Evolutionary conservation across 768 basidiomycete genomes (phyloP), one percentile per base, ranked within the genome.

Genomic region (Daedaleopsis sinensis): DNA sequence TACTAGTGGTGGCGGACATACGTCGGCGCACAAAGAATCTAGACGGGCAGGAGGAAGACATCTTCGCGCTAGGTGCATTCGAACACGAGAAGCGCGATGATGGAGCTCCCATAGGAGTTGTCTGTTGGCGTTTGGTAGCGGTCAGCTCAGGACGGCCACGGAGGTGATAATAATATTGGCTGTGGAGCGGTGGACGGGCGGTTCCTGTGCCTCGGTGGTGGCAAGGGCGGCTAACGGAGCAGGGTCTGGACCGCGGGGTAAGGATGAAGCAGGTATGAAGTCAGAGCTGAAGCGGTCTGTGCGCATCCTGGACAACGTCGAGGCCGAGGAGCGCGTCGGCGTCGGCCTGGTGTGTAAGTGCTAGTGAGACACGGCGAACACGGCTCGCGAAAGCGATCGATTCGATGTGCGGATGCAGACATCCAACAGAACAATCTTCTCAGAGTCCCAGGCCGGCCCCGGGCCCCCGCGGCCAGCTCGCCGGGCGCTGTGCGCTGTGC

Each of bases 61-160:
- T n/a, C n/a, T n/a, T n/a, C n/a, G n/a, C n/a, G n/a, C n/a, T n/a
- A n/a, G n/a, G 27, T 7, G 7, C 27, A 32, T 32, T 32, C 27
- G 27, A 32, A 32, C 27, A 32, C 27, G 27, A 32, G 27, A 32
- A 32, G 27, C 7, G n/a, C n/a, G n/a, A n/a, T n/a, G n/a, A n/a
- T n/a, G n/a, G n/a, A n/a, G n/a, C n/a, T n/a, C n/a, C n/a, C n/a
- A 3, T 18, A 19, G 11, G 47, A 23, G 21, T 50, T 6, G 49
- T 15, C 16, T 16, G 24, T 52, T 36, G 54, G 43, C 43, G 54
- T 55, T 38, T 47, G 24, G 54, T 55, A 55, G 54, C 54, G 44
- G 54, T 7, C 21, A 55, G 44, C 43, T 7, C 21, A 55, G 54
- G 54, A 36, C 42, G 54, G 39, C n/a, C n/a, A n/a, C n/a, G n/a